Base-by-base conservation (phyloP, 179 eudicot species). In the Silene vulgaris region DNA sequence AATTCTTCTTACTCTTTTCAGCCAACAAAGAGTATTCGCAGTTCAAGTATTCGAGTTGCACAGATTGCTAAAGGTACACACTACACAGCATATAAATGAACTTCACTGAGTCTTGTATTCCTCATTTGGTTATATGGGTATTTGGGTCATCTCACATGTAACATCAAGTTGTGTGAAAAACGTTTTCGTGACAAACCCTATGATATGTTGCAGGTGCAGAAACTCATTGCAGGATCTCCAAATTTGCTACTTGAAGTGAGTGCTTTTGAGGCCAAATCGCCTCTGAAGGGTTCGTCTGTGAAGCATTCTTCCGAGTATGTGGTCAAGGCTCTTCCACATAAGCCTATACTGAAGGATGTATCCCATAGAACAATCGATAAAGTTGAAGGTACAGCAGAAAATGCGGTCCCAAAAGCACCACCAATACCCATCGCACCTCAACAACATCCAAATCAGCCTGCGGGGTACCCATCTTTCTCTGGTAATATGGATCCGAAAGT, bases 41-140 rank as follows among this genome's bases (percentile, higher is more conserved):
- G 87, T 95, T 86, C 99, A 95, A 92, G 87, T 95, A 50, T 95
- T 95, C 64, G 99, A 95, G 89, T 81, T 95, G 91, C 99, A 95
- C 81, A 82, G 97, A 81, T 74, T 95, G 84, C 78, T 95, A 52
- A 88, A 90, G 99, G 99, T 95, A 82, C 67, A 73, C 45, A 3
- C 97, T 95, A 82, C 67, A 73, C 45, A 3, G 28, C 66, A 20
- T 19, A 30, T 69, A 56, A 26, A 26, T 71, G 21, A 40, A 77
- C 30, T 35, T 77, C 59, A 52, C 17, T 52, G 59, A 52, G 59
- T 13, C n/a, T 52, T 52, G 17, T 52, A 52, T 2, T 14, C 56
- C 56, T 12, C 14, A 50, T 50, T 14, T 50, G 4, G 56, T 48
- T 48, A 9, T 48, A 35, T 35, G 40, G 40, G 40, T 35, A 35